Conservation (phyloP, 2,329 filamentous ascomycete species). For the Xylaria sp. region DNA sequence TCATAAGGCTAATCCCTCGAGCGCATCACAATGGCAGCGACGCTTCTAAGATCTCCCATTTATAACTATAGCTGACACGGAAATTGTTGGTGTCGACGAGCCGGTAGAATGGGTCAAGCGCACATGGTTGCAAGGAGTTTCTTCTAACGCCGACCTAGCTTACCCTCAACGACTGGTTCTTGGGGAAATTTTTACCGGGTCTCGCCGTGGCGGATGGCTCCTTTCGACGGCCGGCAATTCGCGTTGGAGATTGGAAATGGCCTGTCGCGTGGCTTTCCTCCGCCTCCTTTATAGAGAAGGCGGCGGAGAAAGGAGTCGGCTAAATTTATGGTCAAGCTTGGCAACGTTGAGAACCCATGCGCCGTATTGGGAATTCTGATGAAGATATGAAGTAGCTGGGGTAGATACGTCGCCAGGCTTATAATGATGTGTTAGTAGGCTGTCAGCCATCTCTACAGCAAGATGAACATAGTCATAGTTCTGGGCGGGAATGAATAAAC, state of each 20-base stretch:
- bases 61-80: not conserved
- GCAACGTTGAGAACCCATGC: slow-evolving; percentile 11
- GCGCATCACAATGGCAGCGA: not conserved
- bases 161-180: not conserved
- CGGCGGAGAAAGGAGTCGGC: slow-evolving; percentile 29
- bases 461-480: not conserved
- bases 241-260: slow-evolving; percentile 15
- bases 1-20: not conserved
- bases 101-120: slow-evolving; percentile 20
- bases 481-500: not conserved
- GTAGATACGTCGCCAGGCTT: not conserved
- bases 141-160: not conserved
- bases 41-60: not conserved
- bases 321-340: slow-evolving; percentile 34
- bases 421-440: not conserved
- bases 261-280: slow-evolving; percentile 14
- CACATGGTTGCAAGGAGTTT: slow-evolving; percentile 3
- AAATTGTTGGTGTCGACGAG: slow-evolving; percentile 9
- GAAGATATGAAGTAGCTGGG: not conserved
- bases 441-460: not conserved
- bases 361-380: not conserved
- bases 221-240: slow-evolving; percentile 15
- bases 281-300: slow-evolving; percentile 20
- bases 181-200: slow-evolving; percentile 31
- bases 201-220: slow-evolving; percentile 21